Conservation (phyloP, 441 rosid species). For the Aleurites moluccanus region DNA sequence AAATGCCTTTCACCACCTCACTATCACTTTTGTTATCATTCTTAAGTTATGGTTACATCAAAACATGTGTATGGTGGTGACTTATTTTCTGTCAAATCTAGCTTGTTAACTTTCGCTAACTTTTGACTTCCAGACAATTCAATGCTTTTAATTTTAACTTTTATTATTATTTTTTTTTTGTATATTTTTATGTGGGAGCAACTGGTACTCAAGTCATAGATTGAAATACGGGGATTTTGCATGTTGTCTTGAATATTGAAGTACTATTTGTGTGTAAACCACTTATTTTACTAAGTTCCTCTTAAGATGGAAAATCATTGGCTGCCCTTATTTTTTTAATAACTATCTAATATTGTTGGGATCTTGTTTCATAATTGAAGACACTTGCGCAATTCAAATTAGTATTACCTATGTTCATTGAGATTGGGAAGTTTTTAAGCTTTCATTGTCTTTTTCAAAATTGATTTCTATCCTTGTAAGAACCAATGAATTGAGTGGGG, state of each 20-base stretch:
- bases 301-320: background rate
- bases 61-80: background rate
- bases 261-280: background rate
- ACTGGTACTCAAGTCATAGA: background rate
- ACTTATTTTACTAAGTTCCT: background rate
- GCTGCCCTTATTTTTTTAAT: background rate
- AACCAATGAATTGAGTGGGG: background rate
- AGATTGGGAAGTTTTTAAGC: background rate
- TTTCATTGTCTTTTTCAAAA: background rate
- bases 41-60: background rate
- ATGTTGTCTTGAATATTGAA: background rate
- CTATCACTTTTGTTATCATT: background rate
- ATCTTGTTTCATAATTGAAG: background rate
- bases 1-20: slow-evolving; percentile 13
- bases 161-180: background rate
- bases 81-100: background rate
- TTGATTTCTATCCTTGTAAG: background rate
- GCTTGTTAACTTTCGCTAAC: too few relatives aligned
- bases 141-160: background rate
- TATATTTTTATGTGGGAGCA: background rate
- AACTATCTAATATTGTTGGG: background rate
- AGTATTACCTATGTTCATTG: too few relatives aligned
- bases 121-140: background rate
- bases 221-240: background rate
- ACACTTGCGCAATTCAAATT: background rate